phyloP scores from a whole-genome alignment of 352 stramenopile species.

The Albugo laibachii region DNA sequence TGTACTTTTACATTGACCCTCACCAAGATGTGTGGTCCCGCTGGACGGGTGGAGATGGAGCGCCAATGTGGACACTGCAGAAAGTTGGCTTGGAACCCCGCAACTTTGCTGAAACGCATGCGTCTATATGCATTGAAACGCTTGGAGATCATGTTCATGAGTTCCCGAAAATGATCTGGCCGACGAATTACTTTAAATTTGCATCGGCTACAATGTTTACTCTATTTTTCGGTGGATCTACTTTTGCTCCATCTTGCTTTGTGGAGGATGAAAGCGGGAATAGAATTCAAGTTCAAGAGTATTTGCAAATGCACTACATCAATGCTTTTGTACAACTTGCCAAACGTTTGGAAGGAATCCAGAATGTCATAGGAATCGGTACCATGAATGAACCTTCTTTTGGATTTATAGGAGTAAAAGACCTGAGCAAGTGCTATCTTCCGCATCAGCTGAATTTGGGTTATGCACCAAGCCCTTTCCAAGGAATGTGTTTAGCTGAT shows the following conservation, averaged over 20 bases:
- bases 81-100: conserved; percentile 48
- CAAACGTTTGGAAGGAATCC: conserved; percentile 27
- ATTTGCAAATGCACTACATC: conserved; percentile 75
- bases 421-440: conserved; percentile 36
- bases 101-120: conserved; percentile 50
- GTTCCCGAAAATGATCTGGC: conserved; percentile 85
- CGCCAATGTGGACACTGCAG: conserved; percentile 79
- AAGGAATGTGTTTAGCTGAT: conserved; percentile 62
- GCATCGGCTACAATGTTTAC: conserved; percentile 83
- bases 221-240: conserved; percentile 69
- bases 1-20: conserved; percentile 79
- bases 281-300: conserved; percentile 63
- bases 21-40: conserved; percentile 86
- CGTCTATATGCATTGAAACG: conserved; percentile 56
- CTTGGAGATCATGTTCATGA: conserved; percentile 12
- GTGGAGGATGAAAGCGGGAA: conserved; percentile 14
- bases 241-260: conserved; percentile 41
- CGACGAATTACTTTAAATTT: conserved; percentile 83
- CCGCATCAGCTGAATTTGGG: conserved; percentile 44
- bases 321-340: conserved; percentile 52
- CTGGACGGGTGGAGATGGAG: conserved; percentile 78
- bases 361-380: conserved; percentile 80
- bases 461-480: conserved; percentile 53
- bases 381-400: conserved; percentile 82
- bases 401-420: conserved; percentile 45